These are phyloP conservation scores for Neodidymelliopsis sp. DNA, from an alignment of 2,329 filamentous ascomycete species.

Conservation along the genomic window DNA sequence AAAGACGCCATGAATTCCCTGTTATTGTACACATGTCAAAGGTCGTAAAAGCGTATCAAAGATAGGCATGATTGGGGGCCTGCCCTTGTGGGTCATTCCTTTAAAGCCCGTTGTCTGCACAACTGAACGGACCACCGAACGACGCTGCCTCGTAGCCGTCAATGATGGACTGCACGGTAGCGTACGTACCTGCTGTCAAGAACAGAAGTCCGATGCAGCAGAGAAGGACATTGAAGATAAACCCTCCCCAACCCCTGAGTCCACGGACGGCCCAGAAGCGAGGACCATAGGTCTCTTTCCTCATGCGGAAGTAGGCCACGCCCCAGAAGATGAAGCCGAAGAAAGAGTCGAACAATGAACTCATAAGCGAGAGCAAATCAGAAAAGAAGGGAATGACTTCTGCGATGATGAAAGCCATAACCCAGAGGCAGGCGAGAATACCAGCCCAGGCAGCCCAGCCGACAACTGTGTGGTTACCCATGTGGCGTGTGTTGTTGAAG, in stretches of 20 bases:
- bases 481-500: constrained; percentile 80
- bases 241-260: constrained; percentile 60
- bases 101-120: constrained; percentile 70
- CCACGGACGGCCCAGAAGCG: constrained; percentile 62
- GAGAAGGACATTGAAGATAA: constrained; percentile 74
- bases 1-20: background rate
- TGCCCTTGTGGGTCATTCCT: background rate
- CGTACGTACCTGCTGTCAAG: constrained; percentile 81
- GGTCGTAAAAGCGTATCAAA: background rate
- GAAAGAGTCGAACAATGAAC: constrained; percentile 90
- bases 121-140: constrained; percentile 78
- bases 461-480: constrained; percentile 78
- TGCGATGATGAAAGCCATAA: constrained; percentile 90
- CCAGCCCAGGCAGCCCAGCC: constrained; percentile 82
- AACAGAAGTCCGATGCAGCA: constrained; percentile 82
- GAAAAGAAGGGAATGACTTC: constrained; percentile 95
- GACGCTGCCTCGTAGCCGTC: constrained; percentile 70
- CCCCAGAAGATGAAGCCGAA: constrained; percentile 98
- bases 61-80: background rate
- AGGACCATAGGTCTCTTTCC: constrained; percentile 67
- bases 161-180: constrained; percentile 73
- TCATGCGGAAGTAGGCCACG: constrained; percentile 80
- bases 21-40: constrained; percentile 2
- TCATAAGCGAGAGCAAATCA: constrained; percentile 76
- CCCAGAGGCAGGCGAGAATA: constrained; percentile 78